phyloP scores from a whole-genome alignment of 305 asterid species.

The Solanum hybrid region DNA sequence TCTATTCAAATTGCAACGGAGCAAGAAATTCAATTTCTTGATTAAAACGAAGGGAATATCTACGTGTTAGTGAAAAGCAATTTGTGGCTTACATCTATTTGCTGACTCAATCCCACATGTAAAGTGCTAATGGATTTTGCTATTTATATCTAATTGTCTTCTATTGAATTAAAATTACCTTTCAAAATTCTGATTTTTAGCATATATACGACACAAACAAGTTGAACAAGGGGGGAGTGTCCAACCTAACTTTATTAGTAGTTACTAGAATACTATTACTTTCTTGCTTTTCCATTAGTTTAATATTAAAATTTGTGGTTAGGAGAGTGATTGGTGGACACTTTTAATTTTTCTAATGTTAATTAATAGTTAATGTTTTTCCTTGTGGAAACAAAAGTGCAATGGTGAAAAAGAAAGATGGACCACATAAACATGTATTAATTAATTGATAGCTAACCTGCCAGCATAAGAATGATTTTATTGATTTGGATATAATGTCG shows the following conservation, averaged over 20 bases:
- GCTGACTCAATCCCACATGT: slow-evolving; percentile 31
- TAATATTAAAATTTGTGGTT: background rate
- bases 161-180: background rate
- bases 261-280: background rate
- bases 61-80: background rate
- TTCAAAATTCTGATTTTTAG: background rate
- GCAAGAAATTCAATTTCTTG: too few species aligned
- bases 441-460: background rate
- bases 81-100: slow-evolving; percentile 10
- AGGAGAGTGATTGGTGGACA: background rate
- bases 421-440: background rate
- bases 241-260: background rate
- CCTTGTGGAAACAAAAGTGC: slow-evolving; percentile 18
- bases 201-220: background rate
- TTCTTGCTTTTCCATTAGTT: background rate
- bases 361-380: slow-evolving; percentile 1
- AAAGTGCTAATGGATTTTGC: background rate
- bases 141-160: background rate
- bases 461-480: background rate
- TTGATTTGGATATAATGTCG: background rate
- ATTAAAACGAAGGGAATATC: background rate
- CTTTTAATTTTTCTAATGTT: background rate
- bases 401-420: slow-evolving; percentile 13
- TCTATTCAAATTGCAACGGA: too few species aligned
- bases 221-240: background rate